A percentile compares a stretch with the other conserved stretches of the same genome.
Conservation (phyloP, 2,329 filamentous ascomycete genomes). For the Fusarium domesticum region DNA sequence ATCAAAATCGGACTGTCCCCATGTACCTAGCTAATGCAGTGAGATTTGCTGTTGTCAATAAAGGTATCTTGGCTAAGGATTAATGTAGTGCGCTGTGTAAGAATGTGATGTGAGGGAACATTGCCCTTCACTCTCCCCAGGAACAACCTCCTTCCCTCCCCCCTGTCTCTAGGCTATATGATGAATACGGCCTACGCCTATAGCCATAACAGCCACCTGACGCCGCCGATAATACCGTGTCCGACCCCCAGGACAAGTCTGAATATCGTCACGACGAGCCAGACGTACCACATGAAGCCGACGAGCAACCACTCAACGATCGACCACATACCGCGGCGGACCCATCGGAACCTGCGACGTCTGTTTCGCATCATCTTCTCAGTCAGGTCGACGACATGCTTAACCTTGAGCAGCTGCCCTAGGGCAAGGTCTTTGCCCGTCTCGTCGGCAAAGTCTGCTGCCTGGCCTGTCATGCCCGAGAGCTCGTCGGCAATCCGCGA, state of each 20-base stretch:
- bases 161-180: neutral
- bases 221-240: constrained; percentile 54
- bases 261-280: constrained; percentile 79
- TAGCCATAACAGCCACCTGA: constrained; percentile 84
- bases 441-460: constrained; percentile 76
- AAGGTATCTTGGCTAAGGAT: no score
- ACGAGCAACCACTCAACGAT: constrained; percentile 84
- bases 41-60: no score
- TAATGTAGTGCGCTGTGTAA: no score
- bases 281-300: constrained; percentile 90
- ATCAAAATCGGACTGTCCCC: constrained; percentile 23
- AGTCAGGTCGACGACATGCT: constrained; percentile 75
- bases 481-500: constrained; percentile 51
- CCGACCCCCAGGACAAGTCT: constrained; percentile 63
- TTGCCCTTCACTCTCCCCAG: neutral
- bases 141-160: neutral
- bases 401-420: constrained; percentile 74
- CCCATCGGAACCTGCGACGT: constrained; percentile 66
- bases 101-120: neutral
- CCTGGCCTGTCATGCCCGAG: constrained; percentile 59
- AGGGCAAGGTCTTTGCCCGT: constrained; percentile 73
- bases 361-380: constrained; percentile 71
- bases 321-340: constrained; percentile 74
- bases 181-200: constrained; percentile 33
- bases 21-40: constrained; percentile 8